Conservation (phyloP, 169 alveolate species). For the Eimeria zaria region DNA sequence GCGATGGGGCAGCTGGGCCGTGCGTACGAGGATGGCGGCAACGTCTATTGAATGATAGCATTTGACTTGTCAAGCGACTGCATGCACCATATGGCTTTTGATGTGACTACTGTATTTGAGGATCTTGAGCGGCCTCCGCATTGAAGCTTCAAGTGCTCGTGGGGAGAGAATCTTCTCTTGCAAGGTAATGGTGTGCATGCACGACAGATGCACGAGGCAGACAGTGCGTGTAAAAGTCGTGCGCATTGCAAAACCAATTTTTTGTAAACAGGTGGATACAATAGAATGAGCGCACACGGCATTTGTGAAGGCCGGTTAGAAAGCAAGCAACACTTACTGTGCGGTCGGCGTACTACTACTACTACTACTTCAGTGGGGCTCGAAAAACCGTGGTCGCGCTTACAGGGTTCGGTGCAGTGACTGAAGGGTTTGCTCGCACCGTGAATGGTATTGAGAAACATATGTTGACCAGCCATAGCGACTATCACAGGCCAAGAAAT, state of each 20-base stretch:
- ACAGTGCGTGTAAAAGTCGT: neutral
- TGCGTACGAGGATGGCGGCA: too few species aligned
- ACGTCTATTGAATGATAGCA: too few species aligned
- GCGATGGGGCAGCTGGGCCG: too few species aligned
- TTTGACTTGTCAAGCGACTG: too few species aligned
- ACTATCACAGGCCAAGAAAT: neutral
- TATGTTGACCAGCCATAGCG: neutral
- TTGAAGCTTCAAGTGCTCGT: neutral
- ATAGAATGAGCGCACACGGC: neutral
- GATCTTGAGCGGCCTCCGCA: neutral
- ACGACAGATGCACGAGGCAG: neutral
- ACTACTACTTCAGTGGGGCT: neutral
- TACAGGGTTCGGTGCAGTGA: neutral
- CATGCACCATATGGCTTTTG: too few species aligned
- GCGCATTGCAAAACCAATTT: neutral
- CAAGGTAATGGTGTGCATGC: neutral
- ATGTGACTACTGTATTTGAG: too few species aligned
- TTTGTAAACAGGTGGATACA: neutral
- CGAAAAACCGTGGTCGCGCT: neutral
- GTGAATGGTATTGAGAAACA: neutral
- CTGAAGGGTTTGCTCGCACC: neutral
- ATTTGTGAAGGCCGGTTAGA: too few species aligned
- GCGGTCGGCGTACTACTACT: too few species aligned
- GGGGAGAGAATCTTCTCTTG: too few species aligned
- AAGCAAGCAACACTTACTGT: too few species aligned